Conservation (phyloP, 2,329 filamentous ascomycete species). For the Alternaria sp. region DNA sequence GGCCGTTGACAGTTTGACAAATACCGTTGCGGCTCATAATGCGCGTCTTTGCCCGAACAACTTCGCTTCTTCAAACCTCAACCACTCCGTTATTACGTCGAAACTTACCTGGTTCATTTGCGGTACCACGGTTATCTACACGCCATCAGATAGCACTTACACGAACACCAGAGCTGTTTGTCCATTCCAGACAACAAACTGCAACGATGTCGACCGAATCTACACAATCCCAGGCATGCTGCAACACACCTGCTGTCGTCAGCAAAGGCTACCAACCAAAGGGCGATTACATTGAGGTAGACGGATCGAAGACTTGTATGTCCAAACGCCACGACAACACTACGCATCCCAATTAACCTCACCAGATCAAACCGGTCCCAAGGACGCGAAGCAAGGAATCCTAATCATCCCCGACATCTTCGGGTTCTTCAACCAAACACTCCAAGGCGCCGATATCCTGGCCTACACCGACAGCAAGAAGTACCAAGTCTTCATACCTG, state of each 20-base stretch:
- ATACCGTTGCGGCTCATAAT: slow-evolving; percentile 26
- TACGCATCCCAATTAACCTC: not conserved
- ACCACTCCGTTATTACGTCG: slow-evolving; percentile 3
- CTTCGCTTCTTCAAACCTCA: slow-evolving; percentile 20
- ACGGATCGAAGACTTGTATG: slow-evolving; percentile 69
- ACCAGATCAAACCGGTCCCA: slow-evolving; percentile 64
- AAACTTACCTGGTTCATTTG: slow-evolving; percentile 21
- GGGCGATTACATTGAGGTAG: slow-evolving; percentile 66
- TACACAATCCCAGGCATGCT: slow-evolving; percentile 53
- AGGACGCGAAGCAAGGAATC: slow-evolving; percentile 65
- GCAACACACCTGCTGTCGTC: slow-evolving; percentile 60
- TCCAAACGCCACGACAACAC: slow-evolving; percentile 9
- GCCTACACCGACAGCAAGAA: slow-evolving; percentile 67
- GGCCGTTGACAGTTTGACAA: slow-evolving; percentile 23
- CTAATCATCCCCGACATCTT: slow-evolving; percentile 70
- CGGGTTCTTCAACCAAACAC: slow-evolving; percentile 69
- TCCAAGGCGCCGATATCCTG: slow-evolving; percentile 71
- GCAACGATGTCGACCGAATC: slow-evolving; percentile 48
- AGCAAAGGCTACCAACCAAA: slow-evolving; percentile 63
- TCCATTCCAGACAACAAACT: slow-evolving; percentile 17
- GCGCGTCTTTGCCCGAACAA: slow-evolving; percentile 24
- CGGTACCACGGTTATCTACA: slow-evolving; percentile 5
- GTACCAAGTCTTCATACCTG: slow-evolving; percentile 89
- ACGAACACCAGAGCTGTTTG: not conserved
- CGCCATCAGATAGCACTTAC: not conserved